Base-by-base conservation (phyloP, 2,329 filamentous ascomycete species). In the Microcera coccophila region DNA sequence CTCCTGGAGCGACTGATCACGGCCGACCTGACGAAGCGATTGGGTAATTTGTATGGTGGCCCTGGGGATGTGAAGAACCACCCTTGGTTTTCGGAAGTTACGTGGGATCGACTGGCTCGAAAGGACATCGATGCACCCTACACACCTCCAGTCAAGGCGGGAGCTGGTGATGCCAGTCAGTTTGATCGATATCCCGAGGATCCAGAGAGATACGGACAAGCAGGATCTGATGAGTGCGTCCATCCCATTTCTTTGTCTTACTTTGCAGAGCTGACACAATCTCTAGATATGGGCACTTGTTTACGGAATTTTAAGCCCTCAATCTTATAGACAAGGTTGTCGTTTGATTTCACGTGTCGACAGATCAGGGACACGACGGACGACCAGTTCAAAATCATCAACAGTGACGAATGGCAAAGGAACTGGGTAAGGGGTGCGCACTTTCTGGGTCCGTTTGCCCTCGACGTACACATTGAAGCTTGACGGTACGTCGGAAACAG, bases 61-160 rank as follows among this genome's bases (percentile, higher is more conserved):
- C 82, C 88, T 31, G 82, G 86, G 58, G 93, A 97, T 63, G 90
- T 98, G 54, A 97, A 96, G 79, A 87, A 83, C 55, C 93, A 98
- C 62, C 78, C 87, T 2, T 98, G 93, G 93, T 98, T 98, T 62
- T 79, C 87, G 7, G 93, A 98, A 69, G 93, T 98, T 39, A 97
- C 93, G 3, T 98, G 93, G 93, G 93, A 98, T 61, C 78, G 93
- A 50, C 72, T 98, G 57, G 84, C 87, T 28, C 86, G 90, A 65
- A 97, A 96, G 70, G 93, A 98, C 60, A 98, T 98, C 48, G 93
- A 98, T 68, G 93, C 93, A 28, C 93, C 93, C 4, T 98, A 98
- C 64, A 93, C 95, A 42, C 93, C 93, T 14, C 93, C 93, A 0
- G 91, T 98, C 48, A 87, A 93, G 64, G 90, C 89, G 32, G 93